Conservation (phyloP, 1,284 basidiomycete species). For the Malassezia dermatis region DNA sequence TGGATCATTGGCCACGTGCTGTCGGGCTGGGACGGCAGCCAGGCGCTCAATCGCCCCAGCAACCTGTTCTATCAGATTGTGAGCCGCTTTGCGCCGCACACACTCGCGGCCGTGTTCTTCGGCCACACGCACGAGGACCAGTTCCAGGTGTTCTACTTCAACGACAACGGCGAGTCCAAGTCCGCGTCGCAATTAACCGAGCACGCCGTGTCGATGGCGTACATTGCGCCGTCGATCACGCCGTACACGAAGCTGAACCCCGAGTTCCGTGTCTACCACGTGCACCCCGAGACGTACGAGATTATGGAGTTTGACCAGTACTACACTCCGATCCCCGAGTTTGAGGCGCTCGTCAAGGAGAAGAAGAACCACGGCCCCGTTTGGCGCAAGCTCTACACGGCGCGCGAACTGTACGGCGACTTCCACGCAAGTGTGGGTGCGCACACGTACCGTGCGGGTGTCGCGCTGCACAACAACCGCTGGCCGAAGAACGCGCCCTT, state of each 20-base stretch:
- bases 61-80: conserved; percentile 54
- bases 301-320: conserved; percentile 42
- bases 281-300: conserved; percentile 56
- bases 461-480: conserved; percentile 8
- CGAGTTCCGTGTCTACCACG: conserved; percentile 66
- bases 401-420: conserved; percentile 57
- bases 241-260: conserved; percentile 66
- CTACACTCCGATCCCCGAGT: conserved; percentile 31
- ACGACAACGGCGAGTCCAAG: conserved; percentile 56
- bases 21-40: conserved; percentile 58
- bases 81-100: conserved; percentile 61
- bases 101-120: conserved; percentile 69
- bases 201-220: conserved; percentile 49
- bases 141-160: conserved; percentile 65
- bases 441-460: conserved; percentile 7
- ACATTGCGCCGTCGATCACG: conserved; percentile 61
- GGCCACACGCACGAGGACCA: conserved; percentile 75
- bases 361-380: conserved; percentile 58
- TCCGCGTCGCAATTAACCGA: conserved; percentile 3
- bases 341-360: conserved; percentile 16
- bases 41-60: conserved; percentile 53
- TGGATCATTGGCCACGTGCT: conserved; percentile 73
- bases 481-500: conserved; percentile 63
- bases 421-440: conserved; percentile 47
- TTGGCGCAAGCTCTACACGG: conserved; percentile 61